Evolutionary conservation across 2,329 filamentous ascomycete species (phyloP).

Genomic region (Claviceps arundinis): DNA sequence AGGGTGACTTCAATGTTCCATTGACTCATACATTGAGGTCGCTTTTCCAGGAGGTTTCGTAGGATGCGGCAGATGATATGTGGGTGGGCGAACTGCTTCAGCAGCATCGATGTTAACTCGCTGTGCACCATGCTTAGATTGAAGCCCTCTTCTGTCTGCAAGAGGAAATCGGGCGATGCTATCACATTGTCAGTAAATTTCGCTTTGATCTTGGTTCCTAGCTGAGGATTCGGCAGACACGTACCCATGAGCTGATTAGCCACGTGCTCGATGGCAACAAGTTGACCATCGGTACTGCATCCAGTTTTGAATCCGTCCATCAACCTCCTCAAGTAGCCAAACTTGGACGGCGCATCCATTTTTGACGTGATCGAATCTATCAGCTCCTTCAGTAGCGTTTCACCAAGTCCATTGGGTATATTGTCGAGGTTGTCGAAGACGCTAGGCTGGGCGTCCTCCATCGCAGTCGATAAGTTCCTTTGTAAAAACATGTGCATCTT

Average conservation of each 20-base stretch:
- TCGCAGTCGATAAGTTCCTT: constrained; percentile 19
- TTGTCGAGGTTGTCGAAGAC: constrained; percentile 18
- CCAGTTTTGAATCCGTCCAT: constrained; percentile 18
- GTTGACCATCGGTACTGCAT: constrained; percentile 24
- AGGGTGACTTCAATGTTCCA: constrained; percentile 45
- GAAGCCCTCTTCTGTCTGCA: constrained; percentile 16
- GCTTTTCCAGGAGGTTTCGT: constrained; percentile 34
- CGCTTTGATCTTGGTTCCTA: too few species aligned
- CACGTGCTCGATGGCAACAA: constrained; percentile 30
- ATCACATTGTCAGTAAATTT: constrained; percentile 7
- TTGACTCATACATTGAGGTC: constrained; percentile 37
- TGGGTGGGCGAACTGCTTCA: constrained; percentile 20
- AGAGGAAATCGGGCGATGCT: constrained; percentile 18
- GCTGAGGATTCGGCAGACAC: constrained; percentile 2
- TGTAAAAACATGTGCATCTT: constrained; percentile 30
- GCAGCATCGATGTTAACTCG: constrained; percentile 23
- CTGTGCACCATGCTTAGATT: constrained; percentile 29
- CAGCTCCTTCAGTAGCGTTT: constrained; percentile 20
- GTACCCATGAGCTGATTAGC: constrained; percentile 26
- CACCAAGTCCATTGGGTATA: constrained; percentile 16
- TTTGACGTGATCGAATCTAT: constrained; percentile 19
- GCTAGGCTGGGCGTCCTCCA: constrained; percentile 20
- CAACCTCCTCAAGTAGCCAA: constrained; percentile 27
- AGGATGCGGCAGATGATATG: constrained; percentile 28
- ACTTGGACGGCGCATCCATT: constrained; percentile 18